Percentiles rank a stretch among this genome's conserved stretches.
Conservation (phyloP, 352 stramenopile species). For the Paralagenidium karlingii region DNA sequence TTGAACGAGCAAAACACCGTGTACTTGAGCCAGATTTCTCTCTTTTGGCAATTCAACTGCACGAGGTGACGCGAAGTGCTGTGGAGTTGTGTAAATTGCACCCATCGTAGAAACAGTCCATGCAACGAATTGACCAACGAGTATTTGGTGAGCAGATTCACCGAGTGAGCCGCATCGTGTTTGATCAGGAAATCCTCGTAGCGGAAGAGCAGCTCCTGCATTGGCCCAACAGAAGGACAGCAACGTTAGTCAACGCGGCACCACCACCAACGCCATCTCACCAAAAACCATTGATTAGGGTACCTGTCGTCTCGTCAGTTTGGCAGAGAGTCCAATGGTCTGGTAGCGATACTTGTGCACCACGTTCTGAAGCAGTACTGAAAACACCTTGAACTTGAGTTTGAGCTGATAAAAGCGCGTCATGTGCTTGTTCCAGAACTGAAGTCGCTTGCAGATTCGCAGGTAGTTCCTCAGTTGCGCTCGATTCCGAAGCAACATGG, state of each 20-base stretch:
- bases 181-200: slow-evolving; percentile 7
- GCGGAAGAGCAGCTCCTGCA: slow-evolving; percentile 5
- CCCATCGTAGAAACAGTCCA: slow-evolving; percentile 20
- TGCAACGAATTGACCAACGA: slow-evolving; percentile 17
- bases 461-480: slow-evolving; percentile 48
- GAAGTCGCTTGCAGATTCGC: slow-evolving; percentile 33
- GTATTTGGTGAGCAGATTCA: slow-evolving; percentile 11
- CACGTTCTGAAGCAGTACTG: slow-evolving; percentile 21
- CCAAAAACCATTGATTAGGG: too few relatives aligned
- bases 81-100: slow-evolving; percentile 16
- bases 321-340: slow-evolving; percentile 4
- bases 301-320: slow-evolving; percentile 6
- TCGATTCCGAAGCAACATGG: slow-evolving; percentile 20
- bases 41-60: slow-evolving; percentile 2
- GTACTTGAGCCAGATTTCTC: slow-evolving; percentile 9
- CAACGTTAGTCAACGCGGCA: too few relatives aligned
- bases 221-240: too few relatives aligned
- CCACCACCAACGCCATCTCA: too few relatives aligned
- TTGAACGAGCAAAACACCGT: slow-evolving; percentile 15
- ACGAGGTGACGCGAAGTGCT: slow-evolving; percentile 4
- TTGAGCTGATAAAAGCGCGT: slow-evolving; percentile 19
- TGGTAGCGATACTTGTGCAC: slow-evolving; percentile 44
- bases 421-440: slow-evolving; percentile 36
- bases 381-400: slow-evolving; percentile 26
- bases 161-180: slow-evolving; percentile 4